Evolutionary conservation across 345 rosid species (phyloP), one percentile per base, ranked within the genome.

Genomic region (Adansonia digitata): DNA sequence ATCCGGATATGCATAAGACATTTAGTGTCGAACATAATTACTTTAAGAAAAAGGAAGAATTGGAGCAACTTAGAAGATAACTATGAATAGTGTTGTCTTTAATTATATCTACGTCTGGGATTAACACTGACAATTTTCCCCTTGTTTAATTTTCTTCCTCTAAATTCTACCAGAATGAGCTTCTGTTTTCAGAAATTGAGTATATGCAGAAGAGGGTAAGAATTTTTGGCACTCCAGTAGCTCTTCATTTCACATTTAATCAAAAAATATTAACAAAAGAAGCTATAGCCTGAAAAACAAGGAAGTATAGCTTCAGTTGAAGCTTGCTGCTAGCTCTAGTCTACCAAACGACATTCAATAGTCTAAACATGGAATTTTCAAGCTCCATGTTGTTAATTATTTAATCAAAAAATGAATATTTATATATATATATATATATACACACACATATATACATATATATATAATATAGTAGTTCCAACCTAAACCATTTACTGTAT

Each of bases 131-230:
- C 66, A 60, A 34, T 12, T 7, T 75, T 72, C 3, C 49, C 11
- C 17, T 52, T n/a, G 46, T 59, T 22, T 31, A 39, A 43, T 72
- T 65, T 49, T 24, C 11, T 18, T 17, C 34, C 2, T 60, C 10
- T 31, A 26, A 64, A 69, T 10, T 42, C 20, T 22, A 46, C 64
- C 92, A 95, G 99, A 90, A 90, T 72, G 98, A 95, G 84, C 88
- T 86, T 71, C 64, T 95, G 77, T 90, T 89, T 74, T 82, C 99
- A 0, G 99, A 95, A 82, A 90, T 95, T 31, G 97, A 95, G 76
- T 93, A 86, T 75, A 91, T 95, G 99, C 98, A 91, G 83, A 95
- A 88, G 75, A 88, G 96, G 90, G 97, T 92, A 88, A 81, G 27
- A 66, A 52, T 39, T 39, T 61, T 20, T 62, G 27, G 14, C 31